Conservation (phyloP, 2,329 filamentous ascomycete species). For the Sclerotinia nivalis region DNA sequence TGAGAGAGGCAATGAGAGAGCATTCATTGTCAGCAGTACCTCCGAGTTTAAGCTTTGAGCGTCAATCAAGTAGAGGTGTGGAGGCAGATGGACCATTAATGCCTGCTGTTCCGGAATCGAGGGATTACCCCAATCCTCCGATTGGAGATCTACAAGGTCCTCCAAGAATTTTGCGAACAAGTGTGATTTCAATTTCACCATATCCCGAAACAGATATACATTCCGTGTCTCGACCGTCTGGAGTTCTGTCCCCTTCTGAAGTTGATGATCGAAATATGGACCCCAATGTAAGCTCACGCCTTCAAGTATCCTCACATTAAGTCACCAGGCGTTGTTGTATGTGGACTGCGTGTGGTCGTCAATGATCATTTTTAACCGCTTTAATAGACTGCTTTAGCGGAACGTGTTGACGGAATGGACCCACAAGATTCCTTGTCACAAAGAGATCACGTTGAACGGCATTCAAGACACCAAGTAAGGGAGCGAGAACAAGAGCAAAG, state of each 20-base stretch:
- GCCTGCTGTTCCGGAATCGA: conserved; percentile 39
- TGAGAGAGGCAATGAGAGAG: not conserved
- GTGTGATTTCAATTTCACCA: conserved; percentile 32
- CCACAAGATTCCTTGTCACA: not conserved
- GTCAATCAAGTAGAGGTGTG: conserved; percentile 18
- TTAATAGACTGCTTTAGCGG: not conserved
- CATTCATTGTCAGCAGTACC: not conserved
- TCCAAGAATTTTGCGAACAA: conserved; percentile 31
- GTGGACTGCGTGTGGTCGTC: not conserved
- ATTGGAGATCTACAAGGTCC: conserved; percentile 27
- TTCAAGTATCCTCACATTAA: not conserved
- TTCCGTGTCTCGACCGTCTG: conserved; percentile 25
- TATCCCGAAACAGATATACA: conserved; percentile 32
- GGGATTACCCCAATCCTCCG: conserved; percentile 25
- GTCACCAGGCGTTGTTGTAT: not conserved
- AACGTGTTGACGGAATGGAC: not conserved
- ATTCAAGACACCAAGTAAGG: not conserved
- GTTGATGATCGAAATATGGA: not conserved
- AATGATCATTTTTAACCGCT: not conserved
- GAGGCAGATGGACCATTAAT: conserved; percentile 35
- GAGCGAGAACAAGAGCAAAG: too few species aligned
- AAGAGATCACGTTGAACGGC: too few species aligned
- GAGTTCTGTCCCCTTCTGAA: conserved; percentile 15
- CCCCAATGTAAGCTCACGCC: not conserved
- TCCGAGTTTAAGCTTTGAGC: conserved; percentile 30